These are phyloP conservation scores for Ganoderma leucocontextum DNA, from an alignment of 1,284 basidiomycete genomes.

Conservation along the genomic window DNA sequence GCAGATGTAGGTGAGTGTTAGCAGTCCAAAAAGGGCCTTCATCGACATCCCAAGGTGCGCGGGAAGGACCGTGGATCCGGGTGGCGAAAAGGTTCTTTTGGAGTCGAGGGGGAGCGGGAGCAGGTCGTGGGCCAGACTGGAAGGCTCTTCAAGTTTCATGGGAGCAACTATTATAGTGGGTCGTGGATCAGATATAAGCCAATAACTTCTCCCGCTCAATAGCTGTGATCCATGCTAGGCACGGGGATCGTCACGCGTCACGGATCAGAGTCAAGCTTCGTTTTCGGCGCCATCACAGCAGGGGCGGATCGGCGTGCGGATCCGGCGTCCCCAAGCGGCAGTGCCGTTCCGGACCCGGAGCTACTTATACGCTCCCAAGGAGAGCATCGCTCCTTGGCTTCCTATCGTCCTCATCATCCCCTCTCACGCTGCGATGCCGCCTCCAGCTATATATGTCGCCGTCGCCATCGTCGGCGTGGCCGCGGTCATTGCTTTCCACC, in stretches of 20 bases:
- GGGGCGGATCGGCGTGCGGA: background rate
- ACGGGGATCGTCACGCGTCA: no score
- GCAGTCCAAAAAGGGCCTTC: conserved; percentile 15
- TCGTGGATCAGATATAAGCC: background rate
- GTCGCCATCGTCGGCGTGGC: conserved; percentile 39
- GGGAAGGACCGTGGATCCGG: background rate
- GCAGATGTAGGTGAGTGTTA: conserved; percentile 25
- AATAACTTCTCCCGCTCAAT: background rate
- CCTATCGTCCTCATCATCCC: conserved; percentile 30
- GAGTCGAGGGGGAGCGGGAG: background rate
- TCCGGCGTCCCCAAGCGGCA: conserved; percentile 8
- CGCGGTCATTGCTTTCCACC: conserved; percentile 41
- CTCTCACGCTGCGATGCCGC: conserved; percentile 41
- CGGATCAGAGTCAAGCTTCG: conserved; percentile 4
- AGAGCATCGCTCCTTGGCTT: background rate
- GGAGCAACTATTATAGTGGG: background rate
- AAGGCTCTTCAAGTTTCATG: conserved; percentile 13
- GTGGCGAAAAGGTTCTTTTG: background rate
- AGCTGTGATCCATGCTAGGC: no score
- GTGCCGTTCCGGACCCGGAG: conserved; percentile 3
- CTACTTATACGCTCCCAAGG: conserved; percentile 6
- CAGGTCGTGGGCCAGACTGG: background rate
- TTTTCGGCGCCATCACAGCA: background rate
- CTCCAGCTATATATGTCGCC: conserved; percentile 44
- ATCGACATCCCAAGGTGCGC: conserved; percentile 6